These are phyloP conservation scores for Trifolium dubium DNA, from an alignment of 306 rosid genomes.

Conservation along the genomic window DNA sequence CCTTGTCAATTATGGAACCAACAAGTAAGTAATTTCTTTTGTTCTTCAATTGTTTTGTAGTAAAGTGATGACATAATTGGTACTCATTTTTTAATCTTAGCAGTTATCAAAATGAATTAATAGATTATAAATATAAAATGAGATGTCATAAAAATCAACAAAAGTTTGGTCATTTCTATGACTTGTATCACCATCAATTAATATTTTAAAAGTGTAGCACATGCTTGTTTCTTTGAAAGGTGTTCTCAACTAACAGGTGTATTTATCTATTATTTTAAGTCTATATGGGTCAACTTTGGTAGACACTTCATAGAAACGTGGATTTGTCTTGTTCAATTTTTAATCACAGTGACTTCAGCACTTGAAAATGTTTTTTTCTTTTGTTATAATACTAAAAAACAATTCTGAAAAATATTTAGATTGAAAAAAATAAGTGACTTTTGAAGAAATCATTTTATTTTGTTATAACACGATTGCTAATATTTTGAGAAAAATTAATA, in stretches of 20 bases:
- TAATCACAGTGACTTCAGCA: background rate
- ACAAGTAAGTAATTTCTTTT: constrained; percentile 58
- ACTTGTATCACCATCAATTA: constrained; percentile 13
- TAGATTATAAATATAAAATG: background rate
- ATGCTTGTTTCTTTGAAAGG: background rate
- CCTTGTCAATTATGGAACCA: constrained; percentile 81
- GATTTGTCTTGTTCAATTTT: background rate
- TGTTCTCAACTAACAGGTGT: constrained; percentile 14
- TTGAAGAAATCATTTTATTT: too few species aligned
- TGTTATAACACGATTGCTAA: too few species aligned
- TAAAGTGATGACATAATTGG: background rate
- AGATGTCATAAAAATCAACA: too few species aligned
- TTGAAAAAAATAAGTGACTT: too few species aligned
- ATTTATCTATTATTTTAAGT: background rate
- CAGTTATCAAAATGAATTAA: constrained; percentile 15
- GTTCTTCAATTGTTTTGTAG: background rate
- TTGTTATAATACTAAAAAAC: background rate
- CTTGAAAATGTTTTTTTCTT: background rate
- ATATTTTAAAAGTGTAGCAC: constrained; percentile 16
- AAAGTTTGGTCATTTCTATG: background rate
- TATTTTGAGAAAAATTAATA: too few species aligned
- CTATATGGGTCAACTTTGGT: background rate
- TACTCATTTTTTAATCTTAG: background rate
- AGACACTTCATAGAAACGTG: constrained; percentile 13
- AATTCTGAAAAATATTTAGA: too few species aligned